Evolutionary conservation across 768 basidiomycete species (phyloP), one percentile per base, ranked within the genome.

Genomic region (Favolaschia claudopus): DNA sequence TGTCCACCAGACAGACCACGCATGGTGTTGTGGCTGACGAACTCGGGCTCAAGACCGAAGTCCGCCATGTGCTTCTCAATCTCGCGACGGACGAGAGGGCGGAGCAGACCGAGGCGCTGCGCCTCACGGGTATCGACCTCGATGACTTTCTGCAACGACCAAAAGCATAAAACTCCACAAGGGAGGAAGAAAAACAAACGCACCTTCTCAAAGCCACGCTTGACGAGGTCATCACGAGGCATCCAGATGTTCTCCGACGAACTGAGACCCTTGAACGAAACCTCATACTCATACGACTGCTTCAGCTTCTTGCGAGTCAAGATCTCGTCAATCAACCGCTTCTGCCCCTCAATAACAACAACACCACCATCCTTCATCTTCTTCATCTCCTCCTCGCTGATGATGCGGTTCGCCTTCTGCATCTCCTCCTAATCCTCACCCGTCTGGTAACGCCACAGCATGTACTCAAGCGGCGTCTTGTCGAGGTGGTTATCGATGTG

Each of bases 381-480:
- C 82, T 92, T 76, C 62, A 80, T 77, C 77, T 98, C 96, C 74
- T 92, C 95, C 53, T 90, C 93, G 61, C 85, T 81, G 75, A 98
- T 92, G 77, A 89, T 83, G 65, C 94, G 91, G 76, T 77, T 88
- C 56, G 93, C 95, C 86, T 97, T 98, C 79, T 79, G 79, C 87
- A 98, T 85, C 82, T 97, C 96, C 80, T 98, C 96, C 74, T 97
- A 78, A 83, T 98, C 96, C 77, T 98, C 96, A 76, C 96, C 96
- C 58, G 96, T 98, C 86, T 98, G 96, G 88, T 97, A 98, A 80
- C 96, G 95, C 96, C 96, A 98, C 66, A 98, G 82, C 93, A 98
- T 95, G 85, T 98, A 98, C 81, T 98, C 96, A 69, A 98, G 89
- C 46, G 96, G 93, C 14, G 96, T 98, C 86, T 95, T 96, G 85